phyloP scores from a whole-genome alignment of 108 stramenopile genomes.

The Craspedostauros australis region DNA sequence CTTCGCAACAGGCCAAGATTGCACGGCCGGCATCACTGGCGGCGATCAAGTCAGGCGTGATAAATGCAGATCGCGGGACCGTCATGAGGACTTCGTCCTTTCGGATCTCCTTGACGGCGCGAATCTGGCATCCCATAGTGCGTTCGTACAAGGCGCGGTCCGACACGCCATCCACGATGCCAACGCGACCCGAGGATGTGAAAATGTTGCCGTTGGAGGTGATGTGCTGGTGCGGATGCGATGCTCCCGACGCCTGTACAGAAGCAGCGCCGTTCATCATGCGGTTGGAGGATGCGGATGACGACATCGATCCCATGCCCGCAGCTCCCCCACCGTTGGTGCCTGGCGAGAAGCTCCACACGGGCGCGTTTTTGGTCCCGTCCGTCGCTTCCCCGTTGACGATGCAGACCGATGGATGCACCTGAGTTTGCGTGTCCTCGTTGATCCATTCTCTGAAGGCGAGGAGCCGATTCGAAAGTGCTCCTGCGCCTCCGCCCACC shows the following conservation, averaged over 20 bases:
- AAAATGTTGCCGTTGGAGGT: too few species aligned
- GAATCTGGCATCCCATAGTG: conserved; percentile 81
- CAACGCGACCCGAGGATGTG: conserved; percentile 57
- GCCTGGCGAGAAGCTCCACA: conserved; percentile 59
- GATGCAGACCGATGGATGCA: conserved; percentile 70
- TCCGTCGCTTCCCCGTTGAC: conserved; percentile 88
- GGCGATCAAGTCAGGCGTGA: conserved; percentile 80
- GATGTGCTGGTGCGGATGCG: neutral
- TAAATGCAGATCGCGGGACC: conserved; percentile 62
- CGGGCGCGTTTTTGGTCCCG: conserved; percentile 80
- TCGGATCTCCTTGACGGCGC: conserved; percentile 65
- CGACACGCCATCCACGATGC: conserved; percentile 52
- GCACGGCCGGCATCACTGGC: conserved; percentile 81
- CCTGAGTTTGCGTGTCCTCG: conserved; percentile 49
- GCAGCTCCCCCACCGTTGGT: neutral
- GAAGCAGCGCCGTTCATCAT: neutral
- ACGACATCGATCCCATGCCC: too few species aligned
- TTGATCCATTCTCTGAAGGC: conserved; percentile 73
- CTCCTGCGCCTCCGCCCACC: conserved; percentile 36
- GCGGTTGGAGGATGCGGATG: too few species aligned
- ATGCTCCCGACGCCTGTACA: neutral
- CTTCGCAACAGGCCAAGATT: conserved; percentile 62
- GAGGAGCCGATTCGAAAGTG: conserved; percentile 55
- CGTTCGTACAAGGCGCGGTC: conserved; percentile 78
- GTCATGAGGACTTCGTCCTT: conserved; percentile 71